Evolutionary conservation across 495 filamentous ascomycete genomes (phyloP).

Genomic region (Rusavskia elegans): DNA sequence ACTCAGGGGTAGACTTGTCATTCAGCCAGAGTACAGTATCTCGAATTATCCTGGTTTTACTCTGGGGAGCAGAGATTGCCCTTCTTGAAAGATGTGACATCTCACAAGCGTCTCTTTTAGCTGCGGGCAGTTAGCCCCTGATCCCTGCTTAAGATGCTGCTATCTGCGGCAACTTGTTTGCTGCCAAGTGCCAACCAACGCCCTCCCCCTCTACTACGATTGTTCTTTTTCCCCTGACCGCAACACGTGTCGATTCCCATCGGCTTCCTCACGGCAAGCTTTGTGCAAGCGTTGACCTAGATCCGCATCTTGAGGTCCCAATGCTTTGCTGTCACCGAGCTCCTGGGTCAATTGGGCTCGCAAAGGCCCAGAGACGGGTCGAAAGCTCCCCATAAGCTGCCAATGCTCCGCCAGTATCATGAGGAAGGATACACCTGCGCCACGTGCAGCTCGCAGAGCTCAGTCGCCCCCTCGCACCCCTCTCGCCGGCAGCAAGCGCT

Average conservation of each 20-base stretch:
- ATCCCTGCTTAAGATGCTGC: too few species aligned
- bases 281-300: background rate
- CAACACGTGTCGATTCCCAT: background rate
- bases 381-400: background rate
- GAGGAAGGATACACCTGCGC: conserved; percentile 10
- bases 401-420: background rate
- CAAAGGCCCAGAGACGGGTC: background rate
- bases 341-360: background rate
- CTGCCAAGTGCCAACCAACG: background rate
- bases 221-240: background rate
- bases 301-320: background rate
- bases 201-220: background rate
- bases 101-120: too few species aligned
- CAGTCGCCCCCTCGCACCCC: conserved; percentile 31
- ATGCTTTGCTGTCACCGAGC: background rate
- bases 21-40: too few species aligned
- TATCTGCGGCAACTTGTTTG: too few species aligned
- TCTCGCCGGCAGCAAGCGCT: conserved; percentile 7
- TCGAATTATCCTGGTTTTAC: too few species aligned
- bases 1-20: too few species aligned
- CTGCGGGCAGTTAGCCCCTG: too few species aligned
- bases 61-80: too few species aligned
- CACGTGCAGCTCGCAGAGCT: background rate
- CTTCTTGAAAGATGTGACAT: too few species aligned
- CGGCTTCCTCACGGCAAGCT: background rate